phyloP scores from a whole-genome alignment of 2,329 filamentous ascomycete genomes.

The Aspergillus costaricaensis region DNA sequence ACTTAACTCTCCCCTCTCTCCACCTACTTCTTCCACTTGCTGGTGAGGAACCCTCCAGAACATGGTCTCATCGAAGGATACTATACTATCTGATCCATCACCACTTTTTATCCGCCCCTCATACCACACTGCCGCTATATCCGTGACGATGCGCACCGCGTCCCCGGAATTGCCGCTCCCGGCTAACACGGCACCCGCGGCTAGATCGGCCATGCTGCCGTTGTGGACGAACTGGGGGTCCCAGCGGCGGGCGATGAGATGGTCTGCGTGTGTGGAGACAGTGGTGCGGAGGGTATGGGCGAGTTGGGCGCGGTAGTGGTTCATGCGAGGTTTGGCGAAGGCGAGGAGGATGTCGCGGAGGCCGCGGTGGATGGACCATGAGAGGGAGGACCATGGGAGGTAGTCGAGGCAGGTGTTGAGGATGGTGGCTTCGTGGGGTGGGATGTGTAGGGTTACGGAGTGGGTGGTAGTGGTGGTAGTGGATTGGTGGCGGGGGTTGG shows the following conservation, averaged over 20 bases:
- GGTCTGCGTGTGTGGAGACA: not conserved
- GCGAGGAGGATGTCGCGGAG: not conserved
- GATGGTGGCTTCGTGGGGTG: not conserved
- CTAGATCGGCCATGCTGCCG: constrained; percentile 7
- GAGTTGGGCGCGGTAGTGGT: not conserved
- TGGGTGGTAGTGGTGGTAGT: not conserved
- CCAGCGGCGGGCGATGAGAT: not conserved
- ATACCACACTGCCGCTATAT: constrained; percentile 1
- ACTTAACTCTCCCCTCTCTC: not conserved
- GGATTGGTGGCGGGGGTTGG: not conserved
- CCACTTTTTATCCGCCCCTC: not conserved
- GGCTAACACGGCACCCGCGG: constrained; percentile 11
- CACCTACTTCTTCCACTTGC: not conserved
- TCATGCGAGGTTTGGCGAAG: not conserved
- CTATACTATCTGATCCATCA: not conserved
- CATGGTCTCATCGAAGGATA: not conserved
- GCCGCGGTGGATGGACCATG: not conserved
- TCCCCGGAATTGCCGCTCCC: constrained; percentile 15
- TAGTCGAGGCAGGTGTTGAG: constrained; percentile 5
- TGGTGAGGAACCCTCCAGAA: not conserved
- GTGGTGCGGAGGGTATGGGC: not conserved
- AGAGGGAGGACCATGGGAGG: not conserved
- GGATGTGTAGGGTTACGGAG: not conserved
- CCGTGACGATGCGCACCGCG: constrained; percentile 11
- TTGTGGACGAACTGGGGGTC: constrained; percentile 4